Conservation (phyloP, 1,139 yeast genomes). For the Citeromyces hawaiiensis region DNA sequence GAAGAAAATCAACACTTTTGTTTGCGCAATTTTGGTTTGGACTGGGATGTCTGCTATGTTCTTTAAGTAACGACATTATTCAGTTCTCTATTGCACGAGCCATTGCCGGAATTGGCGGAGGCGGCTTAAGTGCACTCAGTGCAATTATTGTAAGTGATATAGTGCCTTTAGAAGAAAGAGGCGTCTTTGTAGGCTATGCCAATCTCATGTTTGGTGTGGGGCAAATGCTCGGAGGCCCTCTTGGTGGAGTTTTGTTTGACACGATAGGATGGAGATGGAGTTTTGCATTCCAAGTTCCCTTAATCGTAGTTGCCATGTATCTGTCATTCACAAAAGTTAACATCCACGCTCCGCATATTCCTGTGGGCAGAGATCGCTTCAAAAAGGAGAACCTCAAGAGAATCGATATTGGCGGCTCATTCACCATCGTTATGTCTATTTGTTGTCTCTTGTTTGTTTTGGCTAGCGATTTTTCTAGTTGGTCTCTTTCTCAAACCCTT, state of each 20-base stretch:
- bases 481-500: slow-evolving; percentile 6
- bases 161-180: slow-evolving; percentile 32
- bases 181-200: slow-evolving; percentile 28
- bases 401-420: slow-evolving; percentile 37
- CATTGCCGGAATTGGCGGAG: slow-evolving; percentile 37
- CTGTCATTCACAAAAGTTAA: slow-evolving; percentile 4
- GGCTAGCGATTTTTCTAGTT: slow-evolving; percentile 10
- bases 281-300: slow-evolving; percentile 26
- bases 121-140: slow-evolving; percentile 32
- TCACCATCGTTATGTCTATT: slow-evolving; percentile 21
- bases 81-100: slow-evolving; percentile 33
- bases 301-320: slow-evolving; percentile 24
- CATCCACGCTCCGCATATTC: slow-evolving; percentile 8
- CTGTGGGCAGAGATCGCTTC: slow-evolving; percentile 7
- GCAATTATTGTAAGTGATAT: slow-evolving; percentile 34
- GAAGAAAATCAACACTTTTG: slow-evolving; percentile 17
- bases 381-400: slow-evolving; percentile 21
- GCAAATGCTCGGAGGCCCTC: slow-evolving; percentile 39
- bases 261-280: slow-evolving; percentile 31
- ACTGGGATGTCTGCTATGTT: slow-evolving; percentile 25
- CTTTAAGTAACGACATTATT: slow-evolving; percentile 37
- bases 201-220: slow-evolving; percentile 41
- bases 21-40: slow-evolving; percentile 14
- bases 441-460: slow-evolving; percentile 17
- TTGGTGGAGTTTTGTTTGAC: slow-evolving; percentile 37